Conservation (phyloP, 352 stramenopile genomes). For the Phytophthora pseudosyringae region DNA sequence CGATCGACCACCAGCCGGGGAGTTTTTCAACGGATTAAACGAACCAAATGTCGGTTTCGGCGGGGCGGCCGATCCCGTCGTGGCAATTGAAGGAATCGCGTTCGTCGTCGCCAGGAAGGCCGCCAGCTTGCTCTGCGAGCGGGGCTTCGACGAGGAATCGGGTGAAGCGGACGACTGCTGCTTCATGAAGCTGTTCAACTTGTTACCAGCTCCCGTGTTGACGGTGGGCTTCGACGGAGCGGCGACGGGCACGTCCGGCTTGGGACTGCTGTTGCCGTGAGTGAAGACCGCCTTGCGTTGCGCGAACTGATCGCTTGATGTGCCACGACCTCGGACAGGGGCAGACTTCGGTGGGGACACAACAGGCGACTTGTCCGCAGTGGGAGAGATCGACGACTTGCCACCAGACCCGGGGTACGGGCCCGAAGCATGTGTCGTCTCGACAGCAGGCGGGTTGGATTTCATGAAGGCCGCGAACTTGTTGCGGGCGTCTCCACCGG, state of each 20-base stretch:
- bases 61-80: slow-evolving; percentile 16
- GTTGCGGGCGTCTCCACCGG: slow-evolving; percentile 50
- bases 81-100: slow-evolving; percentile 25
- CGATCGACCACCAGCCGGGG: slow-evolving; percentile 6
- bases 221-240: slow-evolving; percentile 28
- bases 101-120: slow-evolving; percentile 78
- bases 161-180: slow-evolving; percentile 56
- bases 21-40: slow-evolving; percentile 42
- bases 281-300: slow-evolving; percentile 70
- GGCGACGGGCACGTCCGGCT: slow-evolving; percentile 12
- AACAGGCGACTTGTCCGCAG: slow-evolving; percentile 21
- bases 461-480: slow-evolving; percentile 88
- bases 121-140: slow-evolving; percentile 79
- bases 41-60: slow-evolving; percentile 38
- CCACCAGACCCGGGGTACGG: slow-evolving; percentile 27
- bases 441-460: slow-evolving; percentile 61
- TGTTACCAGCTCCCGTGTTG: slow-evolving; percentile 47
- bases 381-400: slow-evolving; percentile 41
- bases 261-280: slow-evolving; percentile 37
- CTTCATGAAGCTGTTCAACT: slow-evolving; percentile 83
- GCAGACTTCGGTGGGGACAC: slow-evolving; percentile 36
- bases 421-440: slow-evolving; percentile 27
- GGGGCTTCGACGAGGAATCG: slow-evolving; percentile 41
- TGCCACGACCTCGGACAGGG: slow-evolving; percentile 35
- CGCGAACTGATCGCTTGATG: slow-evolving; percentile 58